Percentiles rank a stretch among this genome's conserved stretches.
Evolutionary conservation across 2,329 filamentous ascomycete genomes (phyloP).

Genomic region (Aspergillus arachidicola): DNA sequence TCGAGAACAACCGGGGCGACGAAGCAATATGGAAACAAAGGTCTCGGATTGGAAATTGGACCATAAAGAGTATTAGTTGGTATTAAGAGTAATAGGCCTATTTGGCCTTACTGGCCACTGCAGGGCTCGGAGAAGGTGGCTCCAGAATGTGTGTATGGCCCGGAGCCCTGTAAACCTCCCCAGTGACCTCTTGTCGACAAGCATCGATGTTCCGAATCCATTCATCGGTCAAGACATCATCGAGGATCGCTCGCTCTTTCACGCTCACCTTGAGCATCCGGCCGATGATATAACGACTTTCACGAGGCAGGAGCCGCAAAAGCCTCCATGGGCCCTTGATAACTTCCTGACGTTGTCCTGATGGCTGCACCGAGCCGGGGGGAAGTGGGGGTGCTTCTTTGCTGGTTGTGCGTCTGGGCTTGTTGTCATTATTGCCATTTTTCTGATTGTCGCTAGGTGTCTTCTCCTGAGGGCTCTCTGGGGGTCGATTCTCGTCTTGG

Average conservation of each 20-base stretch:
- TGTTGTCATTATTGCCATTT: conserved; percentile 22
- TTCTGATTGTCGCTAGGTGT: conserved; percentile 23
- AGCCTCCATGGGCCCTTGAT: conserved; percentile 94
- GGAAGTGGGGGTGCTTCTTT: conserved; percentile 43
- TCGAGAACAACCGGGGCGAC: not conserved
- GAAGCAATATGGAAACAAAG: not conserved
- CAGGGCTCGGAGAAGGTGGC: conserved; percentile 52
- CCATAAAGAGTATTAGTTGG: conserved; percentile 4
- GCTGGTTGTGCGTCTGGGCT: conserved; percentile 39
- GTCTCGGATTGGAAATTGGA: not conserved
- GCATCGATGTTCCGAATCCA: conserved; percentile 88
- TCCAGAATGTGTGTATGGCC: conserved; percentile 86
- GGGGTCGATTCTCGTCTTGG: conserved; percentile 29
- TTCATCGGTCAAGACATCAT: conserved; percentile 81
- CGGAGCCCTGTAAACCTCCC: conserved; percentile 69
- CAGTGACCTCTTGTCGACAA: conserved; percentile 76
- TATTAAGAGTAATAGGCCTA: conserved; percentile 20
- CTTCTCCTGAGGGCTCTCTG: conserved; percentile 31
- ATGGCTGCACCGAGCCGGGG: conserved; percentile 24
- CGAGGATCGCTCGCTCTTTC: conserved; percentile 77
- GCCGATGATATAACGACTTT: conserved; percentile 85
- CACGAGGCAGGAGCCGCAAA: conserved; percentile 80
- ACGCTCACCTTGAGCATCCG: conserved; percentile 91
- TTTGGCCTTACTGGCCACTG: conserved; percentile 41
- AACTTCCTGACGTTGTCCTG: conserved; percentile 61